Evolutionary conservation across 345 rosid species (phyloP).

Genomic region (Eucalyptus regnans): DNA sequence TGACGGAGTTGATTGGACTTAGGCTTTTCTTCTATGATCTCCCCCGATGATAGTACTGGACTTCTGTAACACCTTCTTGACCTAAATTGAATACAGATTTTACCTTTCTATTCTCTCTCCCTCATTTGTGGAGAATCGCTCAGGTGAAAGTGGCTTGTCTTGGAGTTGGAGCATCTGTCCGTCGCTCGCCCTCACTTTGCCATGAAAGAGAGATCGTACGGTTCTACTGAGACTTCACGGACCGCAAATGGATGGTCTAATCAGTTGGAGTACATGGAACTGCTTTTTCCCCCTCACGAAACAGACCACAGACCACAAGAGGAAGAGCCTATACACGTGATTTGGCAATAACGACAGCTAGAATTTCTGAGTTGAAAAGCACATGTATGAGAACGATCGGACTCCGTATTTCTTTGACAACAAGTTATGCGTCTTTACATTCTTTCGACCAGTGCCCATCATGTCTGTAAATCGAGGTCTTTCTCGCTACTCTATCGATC

Average conservation of each 20-base stretch:
- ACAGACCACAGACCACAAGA: neutral
- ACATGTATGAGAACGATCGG: neutral
- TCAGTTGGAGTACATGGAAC: neutral
- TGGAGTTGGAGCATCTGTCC: neutral
- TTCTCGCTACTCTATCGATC: neutral
- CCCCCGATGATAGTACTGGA: neutral
- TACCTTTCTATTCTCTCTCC: neutral
- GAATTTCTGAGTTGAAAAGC: neutral
- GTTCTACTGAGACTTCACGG: neutral
- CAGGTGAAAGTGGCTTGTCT: neutral
- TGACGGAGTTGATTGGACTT: neutral
- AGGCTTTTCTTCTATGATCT: neutral
- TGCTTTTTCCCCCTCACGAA: neutral
- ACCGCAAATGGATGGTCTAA: neutral
- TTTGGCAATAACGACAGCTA: neutral
- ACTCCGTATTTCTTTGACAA: neutral
- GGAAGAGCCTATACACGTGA: neutral
- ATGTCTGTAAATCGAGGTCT: rapidly evolving
- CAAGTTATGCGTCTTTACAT: neutral
- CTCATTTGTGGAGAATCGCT: neutral
- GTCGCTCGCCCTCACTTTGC: neutral
- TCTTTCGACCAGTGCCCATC: neutral
- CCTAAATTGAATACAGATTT: neutral
- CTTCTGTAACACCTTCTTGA: neutral
- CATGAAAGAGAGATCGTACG: neutral